Conservation (phyloP, 2,329 filamentous ascomycete species). For the Alternaria sp. region DNA sequence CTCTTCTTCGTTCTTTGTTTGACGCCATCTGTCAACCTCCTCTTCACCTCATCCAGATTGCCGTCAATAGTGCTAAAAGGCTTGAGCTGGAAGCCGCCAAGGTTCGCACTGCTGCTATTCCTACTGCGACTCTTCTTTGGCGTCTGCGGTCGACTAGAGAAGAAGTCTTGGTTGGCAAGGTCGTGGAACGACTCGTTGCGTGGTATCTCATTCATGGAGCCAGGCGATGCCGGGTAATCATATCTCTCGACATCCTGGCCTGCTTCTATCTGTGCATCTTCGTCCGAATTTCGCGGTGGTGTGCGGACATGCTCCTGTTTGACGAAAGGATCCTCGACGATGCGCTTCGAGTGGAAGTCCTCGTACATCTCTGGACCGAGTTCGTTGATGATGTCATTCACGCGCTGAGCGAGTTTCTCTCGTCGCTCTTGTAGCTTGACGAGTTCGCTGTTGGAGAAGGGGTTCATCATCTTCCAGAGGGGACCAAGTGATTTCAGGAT, state of each 20-base stretch:
- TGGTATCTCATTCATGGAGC: slow-evolving; percentile 57
- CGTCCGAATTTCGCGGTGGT: slow-evolving; percentile 34
- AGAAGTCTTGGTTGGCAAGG: slow-evolving; percentile 85
- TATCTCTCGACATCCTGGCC: slow-evolving; percentile 36
- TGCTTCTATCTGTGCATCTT: slow-evolving; percentile 27
- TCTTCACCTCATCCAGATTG: slow-evolving; percentile 81
- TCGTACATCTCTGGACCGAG: slow-evolving; percentile 95
- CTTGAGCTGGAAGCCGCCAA: slow-evolving; percentile 70
- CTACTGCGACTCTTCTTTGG: slow-evolving; percentile 76
- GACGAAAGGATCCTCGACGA: slow-evolving; percentile 50
- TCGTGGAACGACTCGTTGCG: slow-evolving; percentile 95
- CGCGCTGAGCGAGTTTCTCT: slow-evolving; percentile 77
- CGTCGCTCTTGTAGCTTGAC: slow-evolving; percentile 77
- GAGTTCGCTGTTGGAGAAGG: slow-evolving; percentile 83
- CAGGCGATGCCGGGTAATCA: slow-evolving; percentile 39
- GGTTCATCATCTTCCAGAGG: slow-evolving; percentile 83
- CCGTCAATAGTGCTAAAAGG: slow-evolving; percentile 73
- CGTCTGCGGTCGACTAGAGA: slow-evolving; percentile 86
- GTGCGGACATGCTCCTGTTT: slow-evolving; percentile 30
- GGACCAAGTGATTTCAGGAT: slow-evolving; percentile 94
- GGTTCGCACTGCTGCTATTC: slow-evolving; percentile 63
- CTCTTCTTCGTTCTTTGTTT: slow-evolving; percentile 72
- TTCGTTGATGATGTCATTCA: slow-evolving; percentile 92
- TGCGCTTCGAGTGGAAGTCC: slow-evolving; percentile 68
- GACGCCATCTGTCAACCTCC: slow-evolving; percentile 87